Base-by-base conservation (phyloP, 768 basidiomycete genomes). In the Cubamyces lactineus region DNA sequence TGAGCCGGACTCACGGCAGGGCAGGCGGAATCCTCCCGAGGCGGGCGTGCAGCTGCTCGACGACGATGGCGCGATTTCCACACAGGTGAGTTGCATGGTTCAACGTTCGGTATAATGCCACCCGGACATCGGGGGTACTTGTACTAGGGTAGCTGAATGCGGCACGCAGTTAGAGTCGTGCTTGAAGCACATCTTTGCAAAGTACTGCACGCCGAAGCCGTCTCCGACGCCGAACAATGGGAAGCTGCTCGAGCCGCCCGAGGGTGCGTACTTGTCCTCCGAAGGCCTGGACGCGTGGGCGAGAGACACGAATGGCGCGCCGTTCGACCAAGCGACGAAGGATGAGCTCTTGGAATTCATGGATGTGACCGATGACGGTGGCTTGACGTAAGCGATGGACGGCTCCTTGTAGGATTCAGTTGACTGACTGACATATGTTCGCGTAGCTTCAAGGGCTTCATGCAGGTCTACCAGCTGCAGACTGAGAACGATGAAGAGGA, bases 401-500 rank as follows among this genome's bases (percentile, higher is more conserved):
- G 26, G 26, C 54, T 47, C 16, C 9, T 12, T 40, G 41, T 21
- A 15, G 13, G 9, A n/a, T 38, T 23, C 5, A 16, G 12, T 2
- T 16, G n/a, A 19, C 21, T 30, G 28, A 53, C 40, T 11, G 53
- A 43, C 17, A 3, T 26, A 39, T 5, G 19, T 26, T 24, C 24
- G 11, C 15, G 28, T 53, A 92, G 91, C 17, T 85, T 91, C 70
- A 87, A 87, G 70, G 91, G 91, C 1, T 92, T 94, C 70, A 70
- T 91, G 71, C 89, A 92, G 71, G 84, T 93, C 57, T 93, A 92
- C 69, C 88, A 91, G 67, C 75, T 92, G n/a, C 92, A 94, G 72
- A 91, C 89, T 1, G 88, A 91, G 67, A 89, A 85, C 63, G 91
- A 92, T 64, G 89, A 91, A 66, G 86, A 86, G 71, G 89, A 94